phyloP scores from a whole-genome alignment of 148 eudicot genomes.

The Euryodendron excelsum region DNA sequence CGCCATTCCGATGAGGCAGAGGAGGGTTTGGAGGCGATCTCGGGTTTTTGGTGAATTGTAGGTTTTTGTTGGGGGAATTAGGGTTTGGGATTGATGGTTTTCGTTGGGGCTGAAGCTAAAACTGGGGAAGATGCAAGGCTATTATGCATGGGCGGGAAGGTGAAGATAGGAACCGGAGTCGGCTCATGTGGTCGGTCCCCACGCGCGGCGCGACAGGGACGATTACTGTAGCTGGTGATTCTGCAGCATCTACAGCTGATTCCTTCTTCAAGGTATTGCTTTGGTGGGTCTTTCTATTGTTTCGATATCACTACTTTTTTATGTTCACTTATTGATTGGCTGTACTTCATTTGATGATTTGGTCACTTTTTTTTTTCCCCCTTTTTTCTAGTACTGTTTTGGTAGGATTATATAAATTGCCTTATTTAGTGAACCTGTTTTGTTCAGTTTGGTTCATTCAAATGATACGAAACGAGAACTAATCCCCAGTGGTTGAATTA shows the following conservation, averaged over 20 bases:
- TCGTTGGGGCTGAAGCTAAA: neutral
- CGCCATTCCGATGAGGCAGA: neutral
- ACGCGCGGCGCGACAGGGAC: slow-evolving; percentile 19
- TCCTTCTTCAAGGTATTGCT: slow-evolving; percentile 36
- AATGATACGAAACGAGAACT: too few species aligned
- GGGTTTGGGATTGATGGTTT: slow-evolving; percentile 26
- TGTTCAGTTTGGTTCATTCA: neutral
- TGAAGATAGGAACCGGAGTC: slow-evolving; percentile 32
- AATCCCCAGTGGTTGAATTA: neutral
- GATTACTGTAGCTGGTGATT: slow-evolving; percentile 24
- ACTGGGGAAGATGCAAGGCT: slow-evolving; percentile 33
- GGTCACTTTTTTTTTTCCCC: too few species aligned
- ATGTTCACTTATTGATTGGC: neutral
- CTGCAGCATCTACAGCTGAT: slow-evolving; percentile 22
- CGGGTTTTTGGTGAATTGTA: slow-evolving; percentile 14
- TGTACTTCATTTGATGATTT: neutral
- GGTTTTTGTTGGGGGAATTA: neutral
- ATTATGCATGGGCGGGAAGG: slow-evolving; percentile 34
- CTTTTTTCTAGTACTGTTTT: neutral
- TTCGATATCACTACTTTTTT: neutral
- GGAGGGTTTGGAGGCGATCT: slow-evolving; percentile 14
- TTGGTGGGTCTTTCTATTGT: slow-evolving; percentile 7
- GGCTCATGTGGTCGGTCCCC: slow-evolving; percentile 45
- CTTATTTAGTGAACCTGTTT: neutral
- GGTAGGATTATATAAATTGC: neutral